A percentile compares a stretch with the other conserved stretches of the same genome.
Evolutionary conservation across 148 eudicot genomes (phyloP).

Genomic region (Cornus suecica): DNA sequence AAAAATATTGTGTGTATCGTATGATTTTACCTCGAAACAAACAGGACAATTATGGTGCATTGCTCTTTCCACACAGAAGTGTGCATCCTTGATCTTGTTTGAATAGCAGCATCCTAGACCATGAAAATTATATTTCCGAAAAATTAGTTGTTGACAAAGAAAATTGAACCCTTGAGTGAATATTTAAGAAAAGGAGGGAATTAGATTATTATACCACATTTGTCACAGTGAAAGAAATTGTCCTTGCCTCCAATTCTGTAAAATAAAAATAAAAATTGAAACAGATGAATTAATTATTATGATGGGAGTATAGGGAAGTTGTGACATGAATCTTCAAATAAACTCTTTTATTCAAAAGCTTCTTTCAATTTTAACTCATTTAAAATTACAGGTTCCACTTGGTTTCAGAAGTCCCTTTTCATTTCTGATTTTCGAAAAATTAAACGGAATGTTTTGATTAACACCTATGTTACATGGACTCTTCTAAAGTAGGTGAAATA

Average conservation of each 20-base stretch:
- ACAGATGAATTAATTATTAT: no score
- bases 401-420: no score
- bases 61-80: conserved; percentile 69
- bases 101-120: conserved; percentile 75
- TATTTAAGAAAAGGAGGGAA: no score
- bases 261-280: not conserved
- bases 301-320: not conserved
- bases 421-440: no score
- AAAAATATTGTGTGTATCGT: not conserved
- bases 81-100: conserved; percentile 52
- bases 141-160: no score
- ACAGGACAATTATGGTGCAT: conserved; percentile 89
- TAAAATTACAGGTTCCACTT: no score
- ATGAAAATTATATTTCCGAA: not conserved
- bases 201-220: conserved; percentile 46
- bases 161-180: not conserved
- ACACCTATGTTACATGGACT: no score
- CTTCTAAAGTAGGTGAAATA: no score
- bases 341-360: no score
- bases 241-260: conserved; percentile 74
- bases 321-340: no score
- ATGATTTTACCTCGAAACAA: conserved; percentile 68
- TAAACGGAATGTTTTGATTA: no score
- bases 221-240: conserved; percentile 73
- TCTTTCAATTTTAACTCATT: no score